Base-by-base conservation (phyloP, 2,329 filamentous ascomycete species). In the Calonectria honghensis region DNA sequence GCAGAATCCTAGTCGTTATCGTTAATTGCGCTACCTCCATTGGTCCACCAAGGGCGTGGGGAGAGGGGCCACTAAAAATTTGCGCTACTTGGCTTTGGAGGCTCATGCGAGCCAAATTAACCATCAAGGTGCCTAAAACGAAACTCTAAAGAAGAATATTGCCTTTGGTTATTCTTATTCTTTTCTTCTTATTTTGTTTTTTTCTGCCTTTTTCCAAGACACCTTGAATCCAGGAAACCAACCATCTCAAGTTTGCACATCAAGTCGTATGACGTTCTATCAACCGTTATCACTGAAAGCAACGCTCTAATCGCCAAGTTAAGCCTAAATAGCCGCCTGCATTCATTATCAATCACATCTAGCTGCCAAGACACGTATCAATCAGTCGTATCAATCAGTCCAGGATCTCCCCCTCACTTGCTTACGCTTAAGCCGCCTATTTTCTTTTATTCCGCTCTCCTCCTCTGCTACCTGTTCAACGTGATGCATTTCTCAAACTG, bases 1-100 rank as follows among this genome's bases (percentile, higher is more conserved):
- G 35, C 32, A 16, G 27, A 37, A 39, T 39, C 32, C 16, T 41
- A 63, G 57, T 13, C 6, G 35, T 29, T 14, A 63, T 63, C 57
- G 57, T 37, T 63, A 63, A 63, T 63, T 63, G 6, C 35, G 14
- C 24, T 18, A 14, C 18, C 35, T 39, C 24, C 18, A 63, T 63
- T 63, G 57, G 57, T 20, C 57, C 37, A 41, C 57, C 57, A 24
- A 20, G n/a, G 6, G 20, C 57, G 57, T 63, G 57, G 57, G 35
- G 57, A 18, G 57, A 39, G n/a, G 24, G 24, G 3, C 57, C n/a
- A 13, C 57, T 41, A 41, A 63, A 63, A 63, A 20, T 63, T 63
- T 41, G 57, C 57, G 57, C 35, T 39, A 16, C 35, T 24, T 31
- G 57, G 54, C 9, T 39, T 20, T 10, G 6, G n/a, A 5, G 16